Evolutionary conservation across 768 basidiomycete species (phyloP).

Genomic region (Termitomyces sp.): DNA sequence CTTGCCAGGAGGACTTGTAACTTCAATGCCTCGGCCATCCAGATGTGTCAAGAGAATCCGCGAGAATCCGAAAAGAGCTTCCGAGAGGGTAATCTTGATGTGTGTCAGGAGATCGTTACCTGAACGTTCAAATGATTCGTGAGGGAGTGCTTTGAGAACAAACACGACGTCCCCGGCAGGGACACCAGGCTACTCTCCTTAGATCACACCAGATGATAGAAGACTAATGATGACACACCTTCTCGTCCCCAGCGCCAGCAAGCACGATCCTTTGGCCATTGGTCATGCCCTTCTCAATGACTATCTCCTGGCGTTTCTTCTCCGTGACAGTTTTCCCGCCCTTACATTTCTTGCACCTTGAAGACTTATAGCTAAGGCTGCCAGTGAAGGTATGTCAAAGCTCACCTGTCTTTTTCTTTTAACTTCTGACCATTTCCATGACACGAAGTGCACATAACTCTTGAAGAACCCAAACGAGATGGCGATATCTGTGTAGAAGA

Average conservation of each 20-base stretch:
- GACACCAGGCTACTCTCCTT: constrained; percentile 58
- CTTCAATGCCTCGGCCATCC: constrained; percentile 86
- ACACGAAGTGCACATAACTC: constrained; percentile 64
- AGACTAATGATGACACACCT: constrained; percentile 37
- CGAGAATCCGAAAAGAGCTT: constrained; percentile 93
- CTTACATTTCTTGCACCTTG: constrained; percentile 94
- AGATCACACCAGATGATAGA: background rate
- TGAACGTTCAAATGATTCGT: constrained; percentile 79
- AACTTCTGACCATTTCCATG: constrained; percentile 63
- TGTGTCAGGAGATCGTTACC: constrained; percentile 76
- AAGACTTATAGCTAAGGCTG: background rate
- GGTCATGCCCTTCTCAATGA: constrained; percentile 82
- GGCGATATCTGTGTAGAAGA: constrained; percentile 32
- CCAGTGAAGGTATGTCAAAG: background rate
- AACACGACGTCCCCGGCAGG: constrained; percentile 92
- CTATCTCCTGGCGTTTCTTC: constrained; percentile 84
- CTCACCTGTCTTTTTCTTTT: constrained; percentile 79
- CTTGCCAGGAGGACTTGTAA: constrained; percentile 68
- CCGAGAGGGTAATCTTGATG: constrained; percentile 84
- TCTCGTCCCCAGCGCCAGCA: constrained; percentile 88
- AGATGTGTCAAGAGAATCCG: constrained; percentile 87
- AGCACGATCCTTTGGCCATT: constrained; percentile 83
- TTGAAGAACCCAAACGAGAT: constrained; percentile 41
- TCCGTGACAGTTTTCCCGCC: constrained; percentile 80
- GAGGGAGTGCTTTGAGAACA: constrained; percentile 57